Evolutionary conservation across 202 grass and related monocot species (phyloP).

Genomic region (Zizania palustris): DNA sequence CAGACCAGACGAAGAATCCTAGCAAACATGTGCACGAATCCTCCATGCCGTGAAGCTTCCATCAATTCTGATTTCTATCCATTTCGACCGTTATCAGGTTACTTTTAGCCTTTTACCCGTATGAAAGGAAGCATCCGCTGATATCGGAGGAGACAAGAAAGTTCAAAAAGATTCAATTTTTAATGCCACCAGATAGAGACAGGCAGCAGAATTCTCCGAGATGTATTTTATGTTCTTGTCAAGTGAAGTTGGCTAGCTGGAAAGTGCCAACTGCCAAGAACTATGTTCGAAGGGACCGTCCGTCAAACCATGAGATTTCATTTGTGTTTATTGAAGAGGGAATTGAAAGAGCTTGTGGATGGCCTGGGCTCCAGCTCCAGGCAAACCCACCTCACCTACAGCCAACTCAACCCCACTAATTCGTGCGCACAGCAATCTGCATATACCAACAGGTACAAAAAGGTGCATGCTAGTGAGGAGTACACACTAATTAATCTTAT

Average conservation of each 20-base stretch:
- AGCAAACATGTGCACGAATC: neutral
- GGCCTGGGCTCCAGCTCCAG: slow-evolving; percentile 31
- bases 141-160: slow-evolving; percentile 17
- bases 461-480: slow-evolving; percentile 9
- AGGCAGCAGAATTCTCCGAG: neutral
- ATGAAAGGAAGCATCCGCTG: slow-evolving; percentile 42
- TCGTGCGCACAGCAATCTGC: neutral
- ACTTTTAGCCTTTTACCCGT: slow-evolving; percentile 5
- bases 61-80: neutral
- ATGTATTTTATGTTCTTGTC: slow-evolving; percentile 13
- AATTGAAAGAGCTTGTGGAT: neutral
- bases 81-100: slow-evolving; percentile 8
- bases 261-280: slow-evolving; percentile 20
- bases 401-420: slow-evolving; percentile 13
- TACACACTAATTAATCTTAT: slow-evolving; percentile 23
- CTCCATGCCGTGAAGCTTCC: slow-evolving; percentile 32
- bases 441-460: slow-evolving; percentile 13
- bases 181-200: slow-evolving; percentile 14
- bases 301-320: neutral
- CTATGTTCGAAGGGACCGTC: neutral
- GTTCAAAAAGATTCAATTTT: slow-evolving; percentile 37
- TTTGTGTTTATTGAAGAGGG: neutral
- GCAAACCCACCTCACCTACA: slow-evolving; percentile 29
- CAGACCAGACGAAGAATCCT: neutral
- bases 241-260: neutral